Conservation (phyloP, 306 rosid genomes). For the Gastrolobium villosum region DNA sequence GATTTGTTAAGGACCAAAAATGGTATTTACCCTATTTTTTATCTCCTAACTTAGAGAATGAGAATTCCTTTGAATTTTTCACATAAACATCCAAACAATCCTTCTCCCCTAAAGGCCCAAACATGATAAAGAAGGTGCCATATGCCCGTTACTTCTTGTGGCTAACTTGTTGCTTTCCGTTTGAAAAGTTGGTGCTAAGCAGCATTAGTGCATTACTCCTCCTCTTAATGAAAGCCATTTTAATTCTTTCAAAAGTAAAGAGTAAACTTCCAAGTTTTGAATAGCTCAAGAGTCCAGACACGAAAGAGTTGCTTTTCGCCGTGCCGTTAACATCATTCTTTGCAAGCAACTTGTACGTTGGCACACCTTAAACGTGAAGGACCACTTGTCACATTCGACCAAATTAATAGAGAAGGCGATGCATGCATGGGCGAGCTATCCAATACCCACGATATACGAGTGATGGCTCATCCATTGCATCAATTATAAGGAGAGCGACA, state of each 20-base stretch:
- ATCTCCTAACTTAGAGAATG: neutral
- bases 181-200: neutral
- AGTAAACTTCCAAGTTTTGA: neutral
- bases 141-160: neutral
- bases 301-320: neutral
- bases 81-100: neutral
- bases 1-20: no score
- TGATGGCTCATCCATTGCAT: neutral
- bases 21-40: no score
- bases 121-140: neutral
- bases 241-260: neutral
- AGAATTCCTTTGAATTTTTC: neutral
- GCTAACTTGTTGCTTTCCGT: neutral
- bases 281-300: neutral
- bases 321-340: slow-evolving; percentile 33
- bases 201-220: neutral
- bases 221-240: neutral
- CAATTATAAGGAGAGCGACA: neutral
- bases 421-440: slow-evolving; percentile 3
- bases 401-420: slow-evolving; percentile 5
- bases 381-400: slow-evolving; percentile 9
- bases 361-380: slow-evolving; percentile 15
- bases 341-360: slow-evolving; percentile 41
- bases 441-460: neutral
- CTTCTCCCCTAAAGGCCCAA: neutral